Evolutionary conservation across 768 basidiomycete species (phyloP).

Genomic region (Hericium alpestre): DNA sequence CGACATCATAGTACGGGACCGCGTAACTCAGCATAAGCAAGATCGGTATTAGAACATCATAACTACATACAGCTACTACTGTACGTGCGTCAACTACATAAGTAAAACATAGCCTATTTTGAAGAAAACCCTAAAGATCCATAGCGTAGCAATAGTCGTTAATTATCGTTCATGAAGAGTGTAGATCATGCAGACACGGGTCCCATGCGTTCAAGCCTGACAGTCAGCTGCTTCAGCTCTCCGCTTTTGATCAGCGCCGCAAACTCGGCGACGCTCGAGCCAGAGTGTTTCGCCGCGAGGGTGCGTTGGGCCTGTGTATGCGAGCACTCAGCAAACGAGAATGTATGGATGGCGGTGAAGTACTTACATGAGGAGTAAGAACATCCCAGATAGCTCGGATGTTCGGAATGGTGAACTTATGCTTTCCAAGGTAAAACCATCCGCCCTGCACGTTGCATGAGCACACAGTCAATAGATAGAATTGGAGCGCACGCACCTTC

Average conservation of each 20-base stretch:
- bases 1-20: too few species aligned
- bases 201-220: conserved; percentile 1
- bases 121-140: too few species aligned
- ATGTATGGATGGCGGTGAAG: neutral
- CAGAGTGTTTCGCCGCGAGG: conserved; percentile 20
- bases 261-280: conserved; percentile 25
- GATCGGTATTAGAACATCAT: neutral
- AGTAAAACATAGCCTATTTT: too few species aligned
- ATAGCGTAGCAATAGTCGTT: too few species aligned
- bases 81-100: too few species aligned
- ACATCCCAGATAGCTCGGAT: conserved; percentile 6
- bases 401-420: conserved; percentile 2
- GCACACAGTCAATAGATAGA: neutral
- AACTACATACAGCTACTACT: too few species aligned
- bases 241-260: conserved; percentile 27
- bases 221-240: conserved; percentile 32
- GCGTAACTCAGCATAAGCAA: too few species aligned
- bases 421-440: conserved; percentile 12
- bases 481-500: conserved; percentile 24
- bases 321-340: neutral
- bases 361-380: conserved; percentile 16
- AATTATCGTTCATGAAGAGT: too few species aligned
- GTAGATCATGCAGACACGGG: too few species aligned
- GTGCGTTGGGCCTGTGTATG: conserved; percentile 9
- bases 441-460: neutral